Base-by-base conservation (phyloP, 2,329 filamentous ascomycete species). In the Delphinella strobiligena region DNA sequence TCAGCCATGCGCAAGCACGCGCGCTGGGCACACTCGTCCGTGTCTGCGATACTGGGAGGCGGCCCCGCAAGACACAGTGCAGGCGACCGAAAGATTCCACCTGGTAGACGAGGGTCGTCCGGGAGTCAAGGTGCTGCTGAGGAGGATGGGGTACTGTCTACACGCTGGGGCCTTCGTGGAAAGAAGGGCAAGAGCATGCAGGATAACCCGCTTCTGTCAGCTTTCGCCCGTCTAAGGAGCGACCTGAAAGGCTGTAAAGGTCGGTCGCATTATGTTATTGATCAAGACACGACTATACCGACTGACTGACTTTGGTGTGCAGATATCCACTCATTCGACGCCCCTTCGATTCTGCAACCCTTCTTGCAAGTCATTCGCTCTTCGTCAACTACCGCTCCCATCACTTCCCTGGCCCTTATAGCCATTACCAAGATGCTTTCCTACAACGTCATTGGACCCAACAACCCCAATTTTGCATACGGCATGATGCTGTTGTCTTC, bases 1-100 rank as follows among this genome's bases (percentile, higher is more conserved):
- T 95, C 89, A 46, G 87, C 88, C 45, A 95, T 98, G 74, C 88
- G 93, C 55, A 98, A 98, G 66, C 82, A 95, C 74, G 83, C 87
- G 48, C 82, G 91, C 49, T 96, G 89, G 71, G 86, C 87, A 35
- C 88, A 96, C 60, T 94, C 88, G 10, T 95, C 88, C 4, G 91
- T 98, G 33, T 87, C 91, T 29, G 89, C 89, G 38, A 98, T 98
- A 45, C 71, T 98, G 22, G 91, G 91, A 37, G 86, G 86, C 48
- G 70, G 63, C 50, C 35, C 47, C 32, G 36, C 40, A 10, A 41
- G 42, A 31, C 41, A 38, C 7, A 18, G 44, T 3, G 37, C 44
- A 12, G 38, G 24, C 15, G 38, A 41, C n/a, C 24, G 42, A 5
- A 31, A 11, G 15, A 19, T 30, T 7, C 27, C 39, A 31, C 34